Base-by-base conservation (phyloP, 306 rosid species). In the Senna siamea region DNA sequence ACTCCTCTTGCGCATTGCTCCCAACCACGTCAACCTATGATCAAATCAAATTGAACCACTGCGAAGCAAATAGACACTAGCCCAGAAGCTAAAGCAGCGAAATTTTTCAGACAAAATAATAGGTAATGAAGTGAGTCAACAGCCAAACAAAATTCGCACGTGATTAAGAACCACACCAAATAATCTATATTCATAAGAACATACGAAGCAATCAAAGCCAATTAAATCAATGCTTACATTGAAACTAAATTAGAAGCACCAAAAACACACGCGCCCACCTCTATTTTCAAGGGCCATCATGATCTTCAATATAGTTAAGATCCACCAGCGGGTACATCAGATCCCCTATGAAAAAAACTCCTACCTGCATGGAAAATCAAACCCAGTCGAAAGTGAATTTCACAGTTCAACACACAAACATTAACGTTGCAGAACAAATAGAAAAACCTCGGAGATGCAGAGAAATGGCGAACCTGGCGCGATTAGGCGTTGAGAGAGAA, bases 311-410 rank as follows among this genome's bases (percentile, higher is more conserved):
- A 74, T 72, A 90, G 80, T 73, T 71, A 73, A 89, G 93, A 92
- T 92, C 96, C 87, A 71, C 98, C 79, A 78, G 87, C 86, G 79
- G 77, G 92, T 81, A 86, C 98, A 92, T 92, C 85, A 92, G 94
- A 86, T 90, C 93, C 88, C 85, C 84, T 51, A 75, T 6, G 65
- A 76, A 59, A n/a, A 81, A 79, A 77, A 43, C 18, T 53, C 70
- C 71, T 85, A 70, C 85, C 89, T 80, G 47, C 69, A 83, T 34
- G 23, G 6, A 20, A 78, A 47, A 76, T 12, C 48, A 51, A 74
- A 74, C 28, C 64, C 54, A 73, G 66, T 59, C 19, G 6, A 61
- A 35, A 69, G 46, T 22, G 0, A 79, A 64, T 41, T 64, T 52
- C 30, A 18, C 9, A 68, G 43, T n/a, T 54, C 55, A 32, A 26